Base-by-base conservation (phyloP, 2,329 filamentous ascomycete genomes). In the Trichophyton verrucosum region DNA sequence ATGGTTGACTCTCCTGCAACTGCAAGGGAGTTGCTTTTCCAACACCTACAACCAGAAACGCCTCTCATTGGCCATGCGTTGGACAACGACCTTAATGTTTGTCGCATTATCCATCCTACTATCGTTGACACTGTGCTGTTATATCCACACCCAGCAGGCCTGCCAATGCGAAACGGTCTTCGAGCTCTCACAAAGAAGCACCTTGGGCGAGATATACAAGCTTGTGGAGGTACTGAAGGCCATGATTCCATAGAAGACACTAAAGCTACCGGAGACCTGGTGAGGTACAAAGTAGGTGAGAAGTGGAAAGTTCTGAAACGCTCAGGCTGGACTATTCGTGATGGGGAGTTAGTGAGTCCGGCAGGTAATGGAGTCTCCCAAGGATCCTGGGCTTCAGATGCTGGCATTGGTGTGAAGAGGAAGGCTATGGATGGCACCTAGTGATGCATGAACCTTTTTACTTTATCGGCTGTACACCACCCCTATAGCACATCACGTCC, bases 181-280 rank as follows among this genome's bases (percentile, higher is more conserved):
- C 90, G 89, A 69, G 77, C 78, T 62, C 82, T 99, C 0, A 86
- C 86, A 70, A 81, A 84, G 56, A 78, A 75, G n/a, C 78, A 87
- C 63, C 80, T 99, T 5, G 81, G 85, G 61, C 80, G 86, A 27
- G 82, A 86, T 59, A 96, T 99, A 42, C 94, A 99, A 73, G 83
- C 84, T 40, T 87, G 86, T 49, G 75, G 77, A 62, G 75, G 77
- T 62, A 65, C 74, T 17, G 67, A 73, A 20, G 94, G 94, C 0
- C 94, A 99, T 72, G 94, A 99, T 75, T 95, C 89, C 27, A 87
- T 86, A 27, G 94, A 99, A 72, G 94, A 99, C 70, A 90, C 94
- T 0, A 82, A 86, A 55, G 89, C 91, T 0, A 92, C 95, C 0
- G 94, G 92, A 0, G 91, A 97, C 63, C 73, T 99, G 58, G 88